phyloP scores from a whole-genome alignment of 352 stramenopile genomes.

The Phytophthora megakarya region DNA sequence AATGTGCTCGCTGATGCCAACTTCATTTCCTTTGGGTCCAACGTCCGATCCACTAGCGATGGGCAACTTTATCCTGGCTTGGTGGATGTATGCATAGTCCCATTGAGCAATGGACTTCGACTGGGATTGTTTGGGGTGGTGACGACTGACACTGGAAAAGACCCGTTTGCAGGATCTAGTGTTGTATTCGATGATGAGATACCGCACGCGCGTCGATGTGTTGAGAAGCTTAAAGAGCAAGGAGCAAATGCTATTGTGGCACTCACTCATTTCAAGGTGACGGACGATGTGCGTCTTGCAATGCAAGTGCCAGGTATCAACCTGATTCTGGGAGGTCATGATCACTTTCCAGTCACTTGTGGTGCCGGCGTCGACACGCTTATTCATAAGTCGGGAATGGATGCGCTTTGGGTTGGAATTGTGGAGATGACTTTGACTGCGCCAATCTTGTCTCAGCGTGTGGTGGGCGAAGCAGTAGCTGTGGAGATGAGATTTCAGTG shows the following conservation, averaged over 20 bases:
- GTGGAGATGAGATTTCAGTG: constrained; percentile 51
- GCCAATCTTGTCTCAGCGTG: background rate
- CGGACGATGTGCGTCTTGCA: constrained; percentile 62
- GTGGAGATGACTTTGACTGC: constrained; percentile 64
- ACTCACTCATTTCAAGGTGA: constrained; percentile 78
- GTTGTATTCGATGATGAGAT: constrained; percentile 62
- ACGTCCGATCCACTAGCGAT: constrained; percentile 43
- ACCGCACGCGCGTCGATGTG: constrained; percentile 51
- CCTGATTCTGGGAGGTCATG: constrained; percentile 89
- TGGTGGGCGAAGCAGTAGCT: background rate
- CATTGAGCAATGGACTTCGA: constrained; percentile 42
- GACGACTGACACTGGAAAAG: constrained; percentile 55
- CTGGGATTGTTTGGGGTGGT: constrained; percentile 64
- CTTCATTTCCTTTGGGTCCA: constrained; percentile 69
- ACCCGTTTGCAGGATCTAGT: constrained; percentile 52
- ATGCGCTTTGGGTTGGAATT: constrained; percentile 80
- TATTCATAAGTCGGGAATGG: constrained; percentile 88
- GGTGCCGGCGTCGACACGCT: constrained; percentile 55
- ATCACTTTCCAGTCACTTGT: constrained; percentile 81
- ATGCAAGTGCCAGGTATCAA: constrained; percentile 66
- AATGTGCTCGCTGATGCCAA: constrained; percentile 43
- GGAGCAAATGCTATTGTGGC: constrained; percentile 77
- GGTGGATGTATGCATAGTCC: constrained; percentile 43
- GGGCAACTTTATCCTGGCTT: constrained; percentile 44
- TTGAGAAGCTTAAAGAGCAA: constrained; percentile 48